Percentiles rank a stretch among this genome's conserved stretches.
These are phyloP conservation scores for Leccinum rimulosum DNA, from an alignment of 768 basidiomycete genomes.

Conservation along the genomic window DNA sequence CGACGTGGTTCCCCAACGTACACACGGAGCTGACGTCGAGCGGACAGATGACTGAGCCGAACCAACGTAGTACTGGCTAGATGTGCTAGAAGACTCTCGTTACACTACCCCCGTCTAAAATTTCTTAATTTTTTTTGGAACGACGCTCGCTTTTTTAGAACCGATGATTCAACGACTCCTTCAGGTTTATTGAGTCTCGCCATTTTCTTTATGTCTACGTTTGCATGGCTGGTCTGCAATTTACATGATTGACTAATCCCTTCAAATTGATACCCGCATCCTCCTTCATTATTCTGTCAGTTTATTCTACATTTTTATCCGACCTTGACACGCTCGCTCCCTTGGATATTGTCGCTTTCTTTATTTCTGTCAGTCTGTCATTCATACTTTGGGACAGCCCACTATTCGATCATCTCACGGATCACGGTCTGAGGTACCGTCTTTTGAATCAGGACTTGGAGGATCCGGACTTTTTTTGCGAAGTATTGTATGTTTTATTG, in stretches of 20 bases:
- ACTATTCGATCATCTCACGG: neutral
- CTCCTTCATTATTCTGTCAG: neutral
- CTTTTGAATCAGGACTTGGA: neutral
- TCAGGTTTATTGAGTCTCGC: neutral
- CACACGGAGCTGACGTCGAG: neutral
- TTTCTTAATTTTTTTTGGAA: neutral
- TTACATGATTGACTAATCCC: conserved; percentile 2
- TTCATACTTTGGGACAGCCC: neutral
- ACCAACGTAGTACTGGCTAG: neutral
- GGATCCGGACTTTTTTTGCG: neutral
- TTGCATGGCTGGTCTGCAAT: neutral
- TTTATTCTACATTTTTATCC: neutral
- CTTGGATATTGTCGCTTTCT: neutral
- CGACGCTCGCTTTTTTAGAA: neutral
- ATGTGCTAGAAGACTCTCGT: neutral
- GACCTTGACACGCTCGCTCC: neutral
- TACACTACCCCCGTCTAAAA: neutral
- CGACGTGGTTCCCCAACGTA: neutral
- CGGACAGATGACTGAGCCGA: neutral
- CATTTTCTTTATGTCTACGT: neutral
- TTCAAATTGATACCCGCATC: conserved; percentile 15
- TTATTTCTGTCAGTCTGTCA: neutral
- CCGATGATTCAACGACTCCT: neutral
- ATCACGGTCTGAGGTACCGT: neutral
- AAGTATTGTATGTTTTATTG: neutral